These are phyloP conservation scores for Xylaria palmicola DNA, from an alignment of 495 filamentous ascomycete genomes.

Conservation along the genomic window DNA sequence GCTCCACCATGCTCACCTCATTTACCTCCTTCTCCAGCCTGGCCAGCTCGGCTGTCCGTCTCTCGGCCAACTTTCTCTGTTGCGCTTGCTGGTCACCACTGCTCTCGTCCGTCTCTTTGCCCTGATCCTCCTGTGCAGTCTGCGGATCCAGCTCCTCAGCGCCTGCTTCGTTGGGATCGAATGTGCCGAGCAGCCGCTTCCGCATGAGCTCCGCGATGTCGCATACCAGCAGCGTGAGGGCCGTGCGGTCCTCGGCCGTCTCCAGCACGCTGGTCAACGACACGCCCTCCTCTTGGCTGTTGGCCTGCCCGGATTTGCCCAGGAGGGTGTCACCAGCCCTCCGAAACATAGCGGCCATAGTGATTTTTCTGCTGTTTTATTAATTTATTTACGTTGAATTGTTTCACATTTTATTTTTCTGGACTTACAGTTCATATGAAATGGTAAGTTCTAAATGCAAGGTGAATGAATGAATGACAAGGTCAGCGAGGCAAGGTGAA, in stretches of 20 bases:
- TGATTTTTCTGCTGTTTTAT: too few relatives aligned
- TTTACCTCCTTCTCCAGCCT: constrained; percentile 37
- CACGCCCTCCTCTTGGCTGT: constrained; percentile 22
- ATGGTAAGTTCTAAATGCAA: neutral
- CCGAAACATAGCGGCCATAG: constrained; percentile 24
- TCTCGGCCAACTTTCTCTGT: constrained; percentile 29
- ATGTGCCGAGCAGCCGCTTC: constrained; percentile 35
- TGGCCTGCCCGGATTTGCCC: constrained; percentile 5
- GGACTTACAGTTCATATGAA: too few relatives aligned
- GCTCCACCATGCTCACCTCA: constrained; percentile 34
- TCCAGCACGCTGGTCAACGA: constrained; percentile 28
- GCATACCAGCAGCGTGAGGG: constrained; percentile 36
- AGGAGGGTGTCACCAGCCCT: constrained; percentile 24
- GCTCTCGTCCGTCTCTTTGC: constrained; percentile 24
- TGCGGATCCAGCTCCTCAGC: constrained; percentile 12
- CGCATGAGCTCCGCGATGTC: constrained; percentile 44
- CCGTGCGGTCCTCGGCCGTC: constrained; percentile 36
- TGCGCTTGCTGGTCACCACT: constrained; percentile 16
- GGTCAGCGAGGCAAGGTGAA: neutral
- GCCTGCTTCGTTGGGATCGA: constrained; percentile 34
- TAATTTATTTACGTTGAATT: neutral
- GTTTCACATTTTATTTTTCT: too few relatives aligned
- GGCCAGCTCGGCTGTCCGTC: constrained; percentile 24
- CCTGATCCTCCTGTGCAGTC: constrained; percentile 13
- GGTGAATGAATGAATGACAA: neutral